phyloP scores from a whole-genome alignment of 495 filamentous ascomycete genomes.

The Cercophora samala region DNA sequence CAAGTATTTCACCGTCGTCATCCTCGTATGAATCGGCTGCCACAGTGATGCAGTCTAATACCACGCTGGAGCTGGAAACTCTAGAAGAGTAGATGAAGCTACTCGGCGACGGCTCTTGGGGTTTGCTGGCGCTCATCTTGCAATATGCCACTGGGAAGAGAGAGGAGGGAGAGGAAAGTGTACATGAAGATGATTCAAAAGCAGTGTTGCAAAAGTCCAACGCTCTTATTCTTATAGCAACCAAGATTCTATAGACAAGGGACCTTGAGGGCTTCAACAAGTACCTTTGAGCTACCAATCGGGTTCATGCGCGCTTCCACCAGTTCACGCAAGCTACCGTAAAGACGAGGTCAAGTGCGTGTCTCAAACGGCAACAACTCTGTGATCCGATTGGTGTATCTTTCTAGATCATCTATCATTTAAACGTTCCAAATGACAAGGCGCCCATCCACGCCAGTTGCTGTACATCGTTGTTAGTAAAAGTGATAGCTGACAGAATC shows the following conservation, averaged over 20 bases:
- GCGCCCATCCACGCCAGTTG: conserved; percentile 91
- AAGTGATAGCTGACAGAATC: conserved; percentile 12
- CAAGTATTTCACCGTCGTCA: neutral
- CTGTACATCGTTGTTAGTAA: conserved; percentile 52
- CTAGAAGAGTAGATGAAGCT: conserved; percentile 26
- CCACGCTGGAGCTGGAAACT: neutral
- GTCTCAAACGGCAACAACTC: conserved; percentile 15
- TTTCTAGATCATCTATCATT: conserved; percentile 10
- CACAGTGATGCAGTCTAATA: neutral
- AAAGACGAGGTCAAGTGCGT: conserved; percentile 15
- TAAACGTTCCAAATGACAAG: conserved; percentile 71
- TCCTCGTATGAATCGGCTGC: neutral
- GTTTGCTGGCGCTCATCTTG: neutral
- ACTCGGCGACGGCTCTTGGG: conserved; percentile 19
- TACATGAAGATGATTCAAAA: neutral
- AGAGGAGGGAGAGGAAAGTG: neutral
- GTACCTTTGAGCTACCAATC: conserved; percentile 3
- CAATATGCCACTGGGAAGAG: neutral
- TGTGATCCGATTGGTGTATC: conserved; percentile 20
- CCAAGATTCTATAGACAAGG: neutral
- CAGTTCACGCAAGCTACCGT: conserved; percentile 12
- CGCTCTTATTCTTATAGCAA: conserved; percentile 2
- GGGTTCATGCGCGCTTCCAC: conserved; percentile 8
- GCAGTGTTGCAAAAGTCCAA: neutral
- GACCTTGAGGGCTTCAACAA: conserved; percentile 4